Evolutionary conservation across 768 basidiomycete genomes (phyloP), one percentile per base, ranked within the genome.

Genomic region (Termitomyces sp.): DNA sequence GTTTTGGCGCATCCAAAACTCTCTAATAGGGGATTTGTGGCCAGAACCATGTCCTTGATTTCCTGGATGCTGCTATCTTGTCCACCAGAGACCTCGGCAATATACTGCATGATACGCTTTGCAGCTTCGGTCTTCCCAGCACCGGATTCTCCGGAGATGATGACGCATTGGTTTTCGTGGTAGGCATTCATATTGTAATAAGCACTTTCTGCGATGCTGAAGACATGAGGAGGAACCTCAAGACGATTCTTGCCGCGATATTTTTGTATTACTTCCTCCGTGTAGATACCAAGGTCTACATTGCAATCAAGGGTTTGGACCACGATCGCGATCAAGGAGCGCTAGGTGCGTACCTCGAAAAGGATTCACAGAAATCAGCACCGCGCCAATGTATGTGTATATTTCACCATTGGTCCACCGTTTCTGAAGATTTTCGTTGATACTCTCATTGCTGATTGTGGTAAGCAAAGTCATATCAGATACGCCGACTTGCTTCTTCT

Each of bases 151-250:
- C 97, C 97, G 35, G 95, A 95, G 66, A 99, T 98, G 75, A 99
- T 99, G 54, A 99, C 96, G 70, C 96, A 98, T 76, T 99, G 97
- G 68, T 98, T 99, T 75, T 99, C 96, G 72, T 95, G 90, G 74
- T 99, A 97, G 29, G 95, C 92, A 62, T 94, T 95, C 97, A 99
- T 98, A 70, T 95, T 93, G 77, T 98, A 98, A 78, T 98, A 98
- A 10, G 95, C 87, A 53, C 89, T 83, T 79, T 99, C 97, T 45
- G 97, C 97, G 62, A 99, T 97, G 62, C 89, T 81, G 75, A 96
- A 99, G 49, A 99, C 97, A 76, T 99, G 97, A 1, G 97, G 97
- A 10, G 96, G 90, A 53, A 98, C 92, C 74, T 99, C 97, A 57
- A 99, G 86, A 62, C 97, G 83, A 72, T 99, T 99, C 85, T 98